Percentiles rank a stretch among this genome's conserved stretches.
Conservation (phyloP, 257 asterid species). For the Solanum clarkiae region DNA sequence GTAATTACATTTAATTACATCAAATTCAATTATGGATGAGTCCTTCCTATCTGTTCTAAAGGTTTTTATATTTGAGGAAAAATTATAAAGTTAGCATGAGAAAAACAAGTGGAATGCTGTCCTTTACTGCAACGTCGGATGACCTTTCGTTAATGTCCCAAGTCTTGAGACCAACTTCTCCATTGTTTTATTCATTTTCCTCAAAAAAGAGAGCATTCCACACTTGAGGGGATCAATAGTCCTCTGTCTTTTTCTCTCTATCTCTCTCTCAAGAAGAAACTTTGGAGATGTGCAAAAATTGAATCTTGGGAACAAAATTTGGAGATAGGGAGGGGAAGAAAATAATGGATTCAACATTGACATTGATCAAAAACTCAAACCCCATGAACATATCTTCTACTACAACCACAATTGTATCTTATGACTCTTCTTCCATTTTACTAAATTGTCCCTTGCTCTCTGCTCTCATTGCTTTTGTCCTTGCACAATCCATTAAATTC, state of each 20-base stretch:
- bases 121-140: not conserved
- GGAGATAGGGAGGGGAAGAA: not conserved
- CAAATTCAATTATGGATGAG: too few relatives aligned
- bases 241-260: not conserved
- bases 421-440: constrained; percentile 25
- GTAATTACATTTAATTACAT: too few relatives aligned
- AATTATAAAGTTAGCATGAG: too few relatives aligned
- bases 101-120: not conserved
- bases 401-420: constrained; percentile 14
- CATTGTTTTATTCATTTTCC: not conserved
- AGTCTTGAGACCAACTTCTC: not conserved
- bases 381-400: constrained; percentile 6
- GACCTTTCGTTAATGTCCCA: not conserved
- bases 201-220: too few relatives aligned
- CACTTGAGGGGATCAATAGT: not conserved
- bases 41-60: too few relatives aligned
- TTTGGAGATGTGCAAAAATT: not conserved
- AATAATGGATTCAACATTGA: constrained; percentile 10
- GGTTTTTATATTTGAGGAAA: too few relatives aligned
- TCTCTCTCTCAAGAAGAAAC: not conserved
- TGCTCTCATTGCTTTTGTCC: constrained; percentile 58
- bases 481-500: constrained; percentile 68
- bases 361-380: constrained; percentile 7
- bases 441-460: constrained; percentile 59
- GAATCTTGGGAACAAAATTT: not conserved